phyloP scores from a whole-genome alignment of 495 filamentous ascomycete species.

The Lasiosphaeria miniovina region DNA sequence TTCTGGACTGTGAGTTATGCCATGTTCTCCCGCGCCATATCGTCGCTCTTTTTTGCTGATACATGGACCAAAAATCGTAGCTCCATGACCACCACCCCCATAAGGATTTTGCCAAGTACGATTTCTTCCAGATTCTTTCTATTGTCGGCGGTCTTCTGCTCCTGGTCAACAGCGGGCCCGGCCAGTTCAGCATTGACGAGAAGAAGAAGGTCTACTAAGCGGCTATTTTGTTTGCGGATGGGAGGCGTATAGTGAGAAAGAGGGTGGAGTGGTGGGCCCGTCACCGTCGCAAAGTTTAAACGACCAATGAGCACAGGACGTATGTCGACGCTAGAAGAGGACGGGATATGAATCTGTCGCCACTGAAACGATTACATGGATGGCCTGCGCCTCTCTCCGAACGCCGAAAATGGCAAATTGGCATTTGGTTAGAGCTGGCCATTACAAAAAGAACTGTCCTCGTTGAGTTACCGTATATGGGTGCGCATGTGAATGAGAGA shows the following conservation, averaged over 20 bases:
- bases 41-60: background rate
- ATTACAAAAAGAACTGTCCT: background rate
- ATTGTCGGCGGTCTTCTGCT: slow-evolving; percentile 96
- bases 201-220: slow-evolving; percentile 99
- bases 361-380: too few species aligned
- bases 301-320: background rate
- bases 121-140: slow-evolving; percentile 99
- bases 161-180: slow-evolving; percentile 96
- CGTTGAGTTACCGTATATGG: background rate
- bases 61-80: slow-evolving; percentile 41
- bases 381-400: too few species aligned
- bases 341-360: background rate
- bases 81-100: slow-evolving; percentile 97
- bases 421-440: background rate
- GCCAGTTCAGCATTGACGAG: slow-evolving; percentile 96
- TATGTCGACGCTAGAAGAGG: background rate
- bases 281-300: background rate
- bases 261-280: background rate
- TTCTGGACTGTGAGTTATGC: slow-evolving; percentile 90
- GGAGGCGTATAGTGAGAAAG: background rate
- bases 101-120: slow-evolving; percentile 99
- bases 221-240: background rate
- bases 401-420: background rate
- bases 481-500: background rate
- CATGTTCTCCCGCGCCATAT: background rate